These are phyloP conservation scores for Colletotrichum spaethianum DNA, from an alignment of 2,329 filamentous ascomycete genomes.

Conservation along the genomic window DNA sequence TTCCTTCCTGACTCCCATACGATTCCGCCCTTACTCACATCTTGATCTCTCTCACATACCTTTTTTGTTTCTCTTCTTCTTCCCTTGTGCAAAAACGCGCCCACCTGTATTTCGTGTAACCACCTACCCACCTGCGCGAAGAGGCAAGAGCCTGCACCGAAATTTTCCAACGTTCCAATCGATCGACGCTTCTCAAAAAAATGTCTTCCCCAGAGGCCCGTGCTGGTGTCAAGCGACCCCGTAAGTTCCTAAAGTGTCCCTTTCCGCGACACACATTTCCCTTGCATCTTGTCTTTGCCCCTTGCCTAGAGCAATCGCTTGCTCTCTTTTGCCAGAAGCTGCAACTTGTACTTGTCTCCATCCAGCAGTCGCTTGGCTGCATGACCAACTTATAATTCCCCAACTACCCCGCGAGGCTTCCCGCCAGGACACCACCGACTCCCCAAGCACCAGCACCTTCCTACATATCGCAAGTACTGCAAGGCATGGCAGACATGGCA, in stretches of 20 bases:
- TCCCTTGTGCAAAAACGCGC: background rate
- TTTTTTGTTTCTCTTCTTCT: background rate
- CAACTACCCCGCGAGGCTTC: background rate
- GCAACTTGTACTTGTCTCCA: background rate
- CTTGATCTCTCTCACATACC: background rate
- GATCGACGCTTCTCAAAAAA: slow-evolving; percentile 21
- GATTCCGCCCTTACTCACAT: background rate
- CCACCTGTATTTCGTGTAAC: background rate
- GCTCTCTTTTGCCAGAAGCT: background rate
- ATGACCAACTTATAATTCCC: background rate
- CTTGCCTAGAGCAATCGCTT: background rate
- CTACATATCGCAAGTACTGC: background rate
- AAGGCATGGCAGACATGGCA: slow-evolving; percentile 11
- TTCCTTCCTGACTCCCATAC: background rate
- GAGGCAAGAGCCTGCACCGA: slow-evolving; percentile 56
- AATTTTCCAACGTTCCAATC: slow-evolving; percentile 56
- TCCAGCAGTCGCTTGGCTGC: background rate
- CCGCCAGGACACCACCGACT: background rate
- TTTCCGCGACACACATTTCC: slow-evolving; percentile 11
- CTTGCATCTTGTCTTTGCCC: background rate
- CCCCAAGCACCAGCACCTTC: background rate
- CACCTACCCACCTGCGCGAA: slow-evolving; percentile 40
- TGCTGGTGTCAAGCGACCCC: slow-evolving; percentile 59
- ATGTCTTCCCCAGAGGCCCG: slow-evolving; percentile 60
- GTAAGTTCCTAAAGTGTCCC: slow-evolving; percentile 50